Percentiles rank a stretch among this genome's conserved stretches.
Evolutionary conservation across 2,329 filamentous ascomycete genomes (phyloP).

Genomic region (Aspergillus novofumigatus): DNA sequence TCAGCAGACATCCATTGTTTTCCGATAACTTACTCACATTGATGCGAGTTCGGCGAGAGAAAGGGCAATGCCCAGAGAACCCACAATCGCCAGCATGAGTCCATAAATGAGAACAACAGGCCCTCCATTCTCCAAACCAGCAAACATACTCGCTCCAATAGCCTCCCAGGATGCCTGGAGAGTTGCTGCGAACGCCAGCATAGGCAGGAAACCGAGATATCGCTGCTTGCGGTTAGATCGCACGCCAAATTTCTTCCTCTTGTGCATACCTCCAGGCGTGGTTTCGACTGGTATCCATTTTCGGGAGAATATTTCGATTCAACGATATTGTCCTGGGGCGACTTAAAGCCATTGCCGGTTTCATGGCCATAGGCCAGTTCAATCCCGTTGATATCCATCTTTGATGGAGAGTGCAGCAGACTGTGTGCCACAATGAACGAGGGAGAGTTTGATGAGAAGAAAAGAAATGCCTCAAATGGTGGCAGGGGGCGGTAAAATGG

Average conservation of each 20-base stretch:
- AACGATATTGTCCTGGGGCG: background rate
- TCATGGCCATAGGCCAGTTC: background rate
- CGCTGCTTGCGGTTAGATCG: background rate
- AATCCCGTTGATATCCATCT: background rate
- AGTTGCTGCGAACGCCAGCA: conserved; percentile 30
- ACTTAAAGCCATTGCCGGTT: background rate
- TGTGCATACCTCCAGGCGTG: conserved; percentile 1
- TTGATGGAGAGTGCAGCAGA: background rate
- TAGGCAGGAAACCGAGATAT: conserved; percentile 28
- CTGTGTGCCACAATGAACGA: too few species aligned
- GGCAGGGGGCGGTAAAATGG: background rate
- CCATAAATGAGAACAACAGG: conserved; percentile 27
- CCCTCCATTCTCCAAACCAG: conserved; percentile 21
- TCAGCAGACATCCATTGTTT: conserved; percentile 6
- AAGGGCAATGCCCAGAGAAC: conserved; percentile 25
- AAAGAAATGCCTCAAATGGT: background rate
- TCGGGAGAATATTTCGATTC: background rate
- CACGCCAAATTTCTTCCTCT: background rate
- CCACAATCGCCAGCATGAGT: conserved; percentile 23
- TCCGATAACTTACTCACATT: conserved; percentile 13
- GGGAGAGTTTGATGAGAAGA: background rate
- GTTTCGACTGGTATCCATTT: background rate
- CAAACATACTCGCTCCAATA: conserved; percentile 6
- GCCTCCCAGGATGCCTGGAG: conserved; percentile 34
- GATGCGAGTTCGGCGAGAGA: conserved; percentile 34